Base-by-base conservation (phyloP, 306 rosid genomes). In the Quercus parvula region DNA sequence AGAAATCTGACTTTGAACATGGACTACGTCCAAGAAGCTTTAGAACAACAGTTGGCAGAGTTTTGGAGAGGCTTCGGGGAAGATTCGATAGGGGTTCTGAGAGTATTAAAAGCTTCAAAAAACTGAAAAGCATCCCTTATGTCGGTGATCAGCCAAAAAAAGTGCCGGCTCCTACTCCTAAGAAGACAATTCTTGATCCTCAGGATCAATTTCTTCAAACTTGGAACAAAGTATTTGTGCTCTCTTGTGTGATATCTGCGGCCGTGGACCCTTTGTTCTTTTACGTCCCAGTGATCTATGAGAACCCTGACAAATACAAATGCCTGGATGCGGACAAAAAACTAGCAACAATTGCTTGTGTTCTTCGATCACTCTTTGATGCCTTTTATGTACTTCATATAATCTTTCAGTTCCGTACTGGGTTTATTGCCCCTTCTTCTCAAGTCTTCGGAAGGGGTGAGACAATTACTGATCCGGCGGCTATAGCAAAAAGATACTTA, bases 361-460 rank as follows among this genome's bases (percentile, higher is more conserved):
- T 91, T 84, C 90, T 95, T 78, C 97, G 94, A 19, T 80, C 99
- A 11, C 80, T 93, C 81, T 88, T 78, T 11, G 99, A 95, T 86
- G 78, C 87, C 74, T 93, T 95, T 77, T 92, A 93, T 63, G 20
- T 90, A 78, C 82, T 93, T 80, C 94, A 76, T 41, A 90, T 95
- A 35, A 78, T 86, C 81, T 89, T 91, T 79, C 90, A 93, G 79
- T 95, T 95, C 71, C 89, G 83, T 27, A 91, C 97, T 0, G 97
- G 96, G 22, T 93, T 91, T 56, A 87, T 95, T 24, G 93, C 93
- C 12, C 96, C 98, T 72, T 85, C 98, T 78, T 93, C 97, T 41
- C 88, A 90, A 44, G 92, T 93, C 15, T 95, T 91, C 28, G 99
- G 99, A 73, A 89, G 96, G 82, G 96, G 94, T 8, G 99, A 86